Evolutionary conservation across 306 rosid species (phyloP).

Genomic region (Potentilla sterilis): DNA sequence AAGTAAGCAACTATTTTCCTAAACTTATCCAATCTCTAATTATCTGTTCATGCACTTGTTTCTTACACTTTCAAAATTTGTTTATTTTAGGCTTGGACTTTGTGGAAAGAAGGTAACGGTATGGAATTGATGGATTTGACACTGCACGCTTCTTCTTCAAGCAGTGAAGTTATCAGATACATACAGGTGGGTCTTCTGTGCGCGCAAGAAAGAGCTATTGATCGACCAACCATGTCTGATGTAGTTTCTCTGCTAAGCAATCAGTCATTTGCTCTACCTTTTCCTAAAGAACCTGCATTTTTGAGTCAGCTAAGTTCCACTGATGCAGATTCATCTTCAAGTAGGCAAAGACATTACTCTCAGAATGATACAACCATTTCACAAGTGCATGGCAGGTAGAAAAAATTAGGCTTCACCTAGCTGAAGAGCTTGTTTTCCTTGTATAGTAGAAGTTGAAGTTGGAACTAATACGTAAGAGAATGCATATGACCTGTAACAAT

Average conservation of each 20-base stretch:
- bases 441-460: not conserved
- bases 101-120: constrained; percentile 9
- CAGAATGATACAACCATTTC: constrained; percentile 8
- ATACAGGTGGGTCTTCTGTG: constrained; percentile 18
- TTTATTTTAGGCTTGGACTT: constrained; percentile 8
- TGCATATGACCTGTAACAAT: not conserved
- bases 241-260: constrained; percentile 10
- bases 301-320: not conserved
- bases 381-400: constrained; percentile 16
- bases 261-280: not conserved
- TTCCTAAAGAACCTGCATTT: constrained; percentile 18
- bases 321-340: constrained; percentile 10
- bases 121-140: constrained; percentile 11
- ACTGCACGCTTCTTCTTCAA: not conserved
- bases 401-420: not conserved
- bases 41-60: not conserved
- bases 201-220: constrained; percentile 16
- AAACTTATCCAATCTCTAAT: not conserved
- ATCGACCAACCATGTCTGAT: constrained; percentile 20
- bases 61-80: not conserved
- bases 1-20: not conserved
- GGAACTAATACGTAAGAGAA: not conserved
- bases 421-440: no score
- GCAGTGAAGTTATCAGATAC: constrained; percentile 6
- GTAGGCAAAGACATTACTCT: constrained; percentile 9